Evolutionary conservation across 176 grass and related monocot species (phyloP).

Genomic region (Pontederia paniculata): DNA sequence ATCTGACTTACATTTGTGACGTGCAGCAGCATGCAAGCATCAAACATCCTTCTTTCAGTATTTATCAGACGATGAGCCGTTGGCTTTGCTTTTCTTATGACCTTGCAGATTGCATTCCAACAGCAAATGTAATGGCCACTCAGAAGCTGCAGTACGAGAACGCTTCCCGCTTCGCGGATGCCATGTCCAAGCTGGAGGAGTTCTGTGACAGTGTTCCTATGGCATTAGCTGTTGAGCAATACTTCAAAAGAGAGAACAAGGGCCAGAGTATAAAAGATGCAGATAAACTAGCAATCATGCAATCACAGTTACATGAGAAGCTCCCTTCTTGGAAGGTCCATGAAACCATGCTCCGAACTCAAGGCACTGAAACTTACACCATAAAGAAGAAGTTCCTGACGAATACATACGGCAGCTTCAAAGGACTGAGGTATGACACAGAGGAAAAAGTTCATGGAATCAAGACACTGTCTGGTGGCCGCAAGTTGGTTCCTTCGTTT

Average conservation of each 20-base stretch:
- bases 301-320: constrained; percentile 3
- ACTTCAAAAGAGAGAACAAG: constrained; percentile 51
- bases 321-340: constrained; percentile 32
- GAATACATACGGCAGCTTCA: constrained; percentile 39
- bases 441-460: constrained; percentile 48
- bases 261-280: constrained; percentile 5
- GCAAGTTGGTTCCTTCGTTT: constrained; percentile 54
- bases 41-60: constrained; percentile 2
- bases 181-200: constrained; percentile 47
- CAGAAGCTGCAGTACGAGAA: constrained; percentile 37
- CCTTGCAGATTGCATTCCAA: constrained; percentile 24
- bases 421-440: constrained; percentile 38
- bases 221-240: constrained; percentile 45
- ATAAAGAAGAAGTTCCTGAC: constrained; percentile 23
- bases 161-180: constrained; percentile 37
- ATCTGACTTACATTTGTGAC: background rate
- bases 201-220: constrained; percentile 35
- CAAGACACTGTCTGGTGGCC: constrained; percentile 39
- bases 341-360: constrained; percentile 34
- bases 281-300: background rate
- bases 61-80: background rate
- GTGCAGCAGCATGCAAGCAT: background rate
- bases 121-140: constrained; percentile 32
- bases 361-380: constrained; percentile 29
- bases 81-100: constrained; percentile 3